Evolutionary conservation across 768 basidiomycete species (phyloP), one percentile per base, ranked within the genome.

Genomic region (Floccularia luteovirens): DNA sequence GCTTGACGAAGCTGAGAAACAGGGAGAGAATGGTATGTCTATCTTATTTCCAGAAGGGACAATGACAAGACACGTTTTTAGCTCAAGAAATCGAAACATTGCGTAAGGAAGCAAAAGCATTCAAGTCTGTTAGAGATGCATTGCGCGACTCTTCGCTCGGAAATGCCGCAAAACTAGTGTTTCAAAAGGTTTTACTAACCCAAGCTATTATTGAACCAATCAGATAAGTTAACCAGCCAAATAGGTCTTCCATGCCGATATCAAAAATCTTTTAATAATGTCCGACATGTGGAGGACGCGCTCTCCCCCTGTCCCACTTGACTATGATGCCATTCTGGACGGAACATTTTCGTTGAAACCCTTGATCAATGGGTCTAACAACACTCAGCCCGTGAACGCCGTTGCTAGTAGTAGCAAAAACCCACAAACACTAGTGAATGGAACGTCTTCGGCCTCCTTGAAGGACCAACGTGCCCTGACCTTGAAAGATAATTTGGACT

Each of bases 281-380:
- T 62, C 77, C 11, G 96, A 98, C 51, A 97, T 99, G 92, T 99
- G 96, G 96, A 81, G 81, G 23, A 76, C 84, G 4, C 75, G 94
- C 28, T 76, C 81, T n/a, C 84, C 83, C 38, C 96, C 96, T 1
- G 76, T 74, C 0, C 82, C 93, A 1, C 74, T 99, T 20, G 79
- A 87, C 43, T 91, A 82, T 51, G 79, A 86, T n/a, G 59, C 63
- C 2, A 90, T 98, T 48, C 57, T 78, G 49, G 61, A 77, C 13
- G 81, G 70, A 4, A 68, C 72, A 1, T 90, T 90, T 51, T 54
- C 61, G 10, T 59, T 73, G 14, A 55, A 43, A 47, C 57, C 55
- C 31, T 43, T 36, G 38, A 30, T 49, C 4, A 45, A 45, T 17
- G 41, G 48, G 22, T 38, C 40, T 10, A 36, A 43, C 16, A 57